A percentile compares a stretch with the other conserved stretches of the same genome.
phyloP scores from a whole-genome alignment of 306 rosid species.

The Gillenia trifoliata region DNA sequence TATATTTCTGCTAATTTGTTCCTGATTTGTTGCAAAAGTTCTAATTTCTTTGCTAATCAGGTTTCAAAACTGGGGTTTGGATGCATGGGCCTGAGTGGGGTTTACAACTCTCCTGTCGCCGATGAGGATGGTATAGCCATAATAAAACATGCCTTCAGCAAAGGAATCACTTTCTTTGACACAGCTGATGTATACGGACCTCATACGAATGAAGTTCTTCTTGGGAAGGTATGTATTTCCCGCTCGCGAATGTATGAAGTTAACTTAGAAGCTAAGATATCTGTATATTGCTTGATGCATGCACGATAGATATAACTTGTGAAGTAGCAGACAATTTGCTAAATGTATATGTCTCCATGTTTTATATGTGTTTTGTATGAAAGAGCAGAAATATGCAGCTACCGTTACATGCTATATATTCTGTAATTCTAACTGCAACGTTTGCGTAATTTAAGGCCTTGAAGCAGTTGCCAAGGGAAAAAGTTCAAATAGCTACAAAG shows the following conservation, averaged over 20 bases:
- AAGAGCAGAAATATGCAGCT: neutral
- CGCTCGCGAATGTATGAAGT: neutral
- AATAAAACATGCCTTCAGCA: conserved; percentile 24
- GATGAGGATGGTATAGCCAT: conserved; percentile 24
- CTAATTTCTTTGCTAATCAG: conserved; percentile 8
- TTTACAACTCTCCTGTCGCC: conserved; percentile 27
- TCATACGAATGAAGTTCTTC: conserved; percentile 27
- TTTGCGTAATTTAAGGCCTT: conserved; percentile 31
- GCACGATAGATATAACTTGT: neutral
- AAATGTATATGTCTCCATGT: neutral
- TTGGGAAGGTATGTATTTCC: conserved; percentile 30
- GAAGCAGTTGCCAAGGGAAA: conserved; percentile 64
- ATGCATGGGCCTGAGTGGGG: conserved; percentile 32
- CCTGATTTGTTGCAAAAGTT: neutral
- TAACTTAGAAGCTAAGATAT: too few species aligned
- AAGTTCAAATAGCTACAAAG: conserved; percentile 65
- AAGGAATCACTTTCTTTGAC: conserved; percentile 40
- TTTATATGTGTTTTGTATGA: neutral
- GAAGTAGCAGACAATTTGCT: neutral
- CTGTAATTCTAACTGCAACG: neutral
- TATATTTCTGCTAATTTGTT: neutral
- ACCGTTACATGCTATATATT: neutral
- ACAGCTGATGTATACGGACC: conserved; percentile 34
- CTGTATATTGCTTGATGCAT: neutral
- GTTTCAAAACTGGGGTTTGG: conserved; percentile 48